Evolutionary conservation across 2,329 filamentous ascomycete genomes (phyloP).

Genomic region (Delphinella strobiligena): DNA sequence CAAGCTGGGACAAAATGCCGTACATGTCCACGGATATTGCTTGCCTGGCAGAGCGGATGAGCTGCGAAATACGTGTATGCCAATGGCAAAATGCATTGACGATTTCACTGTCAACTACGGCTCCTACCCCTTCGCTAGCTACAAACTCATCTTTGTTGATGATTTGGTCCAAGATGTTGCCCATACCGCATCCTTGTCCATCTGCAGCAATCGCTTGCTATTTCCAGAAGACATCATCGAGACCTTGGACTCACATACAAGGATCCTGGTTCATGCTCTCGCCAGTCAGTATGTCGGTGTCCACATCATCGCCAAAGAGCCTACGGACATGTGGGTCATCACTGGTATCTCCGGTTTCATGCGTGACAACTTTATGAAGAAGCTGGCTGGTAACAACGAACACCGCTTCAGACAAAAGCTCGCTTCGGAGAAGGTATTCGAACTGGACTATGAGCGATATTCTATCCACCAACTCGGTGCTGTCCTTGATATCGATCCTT

Average conservation of each 20-base stretch:
- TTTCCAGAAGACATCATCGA: slow-evolving; percentile 80
- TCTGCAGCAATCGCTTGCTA: slow-evolving; percentile 77
- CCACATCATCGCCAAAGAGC: slow-evolving; percentile 73
- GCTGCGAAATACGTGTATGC: slow-evolving; percentile 74
- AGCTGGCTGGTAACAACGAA: slow-evolving; percentile 86
- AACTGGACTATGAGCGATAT: slow-evolving; percentile 69
- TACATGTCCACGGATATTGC: slow-evolving; percentile 85
- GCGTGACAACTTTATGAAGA: slow-evolving; percentile 84
- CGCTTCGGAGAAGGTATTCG: slow-evolving; percentile 68
- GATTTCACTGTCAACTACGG: slow-evolving; percentile 81
- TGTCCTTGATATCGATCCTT: slow-evolving; percentile 64
- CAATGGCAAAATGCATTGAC: slow-evolving; percentile 77
- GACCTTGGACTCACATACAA: slow-evolving; percentile 67
- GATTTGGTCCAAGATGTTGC: slow-evolving; percentile 67
- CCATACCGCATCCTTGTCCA: slow-evolving; percentile 68
- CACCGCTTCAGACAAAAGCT: slow-evolving; percentile 83
- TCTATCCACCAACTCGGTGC: slow-evolving; percentile 72
- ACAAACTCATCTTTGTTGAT: slow-evolving; percentile 89
- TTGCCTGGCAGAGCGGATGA: slow-evolving; percentile 72
- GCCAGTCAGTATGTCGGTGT: slow-evolving; percentile 92
- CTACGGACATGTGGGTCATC: slow-evolving; percentile 76
- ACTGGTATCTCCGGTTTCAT: slow-evolving; percentile 89
- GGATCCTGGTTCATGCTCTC: slow-evolving; percentile 69
- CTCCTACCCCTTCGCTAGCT: slow-evolving; percentile 81
- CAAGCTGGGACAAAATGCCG: slow-evolving; percentile 73